phyloP scores from a whole-genome alignment of 768 basidiomycete species.

The Hygrocybe coccinea region DNA sequence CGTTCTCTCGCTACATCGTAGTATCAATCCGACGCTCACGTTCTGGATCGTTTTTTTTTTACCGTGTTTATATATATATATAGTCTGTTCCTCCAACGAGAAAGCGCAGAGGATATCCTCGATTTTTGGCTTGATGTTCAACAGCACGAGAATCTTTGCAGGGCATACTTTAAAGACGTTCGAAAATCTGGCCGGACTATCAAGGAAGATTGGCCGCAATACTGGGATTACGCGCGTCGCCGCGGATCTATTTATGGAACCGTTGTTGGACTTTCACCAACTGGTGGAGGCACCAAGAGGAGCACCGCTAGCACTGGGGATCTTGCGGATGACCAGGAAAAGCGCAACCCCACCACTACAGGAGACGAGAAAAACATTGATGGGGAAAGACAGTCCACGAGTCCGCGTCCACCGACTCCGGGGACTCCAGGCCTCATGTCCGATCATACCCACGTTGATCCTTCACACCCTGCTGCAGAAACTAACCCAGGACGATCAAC shows the following conservation, averaged over 20 bases:
- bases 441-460: slow-evolving; percentile 43
- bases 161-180: slow-evolving; percentile 98
- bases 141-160: slow-evolving; percentile 97
- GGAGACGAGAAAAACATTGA: slow-evolving; percentile 43
- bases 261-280: slow-evolving; percentile 70
- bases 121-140: slow-evolving; percentile 99
- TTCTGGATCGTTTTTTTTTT: slow-evolving; percentile 3
- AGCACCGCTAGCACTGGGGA: slow-evolving; percentile 81
- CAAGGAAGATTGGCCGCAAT: slow-evolving; percentile 98
- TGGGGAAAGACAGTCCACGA: slow-evolving; percentile 50
- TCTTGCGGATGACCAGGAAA: slow-evolving; percentile 64
- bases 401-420: slow-evolving; percentile 48
- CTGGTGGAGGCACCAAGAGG: slow-evolving; percentile 57
- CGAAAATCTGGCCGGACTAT: slow-evolving; percentile 90
- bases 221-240: slow-evolving; percentile 88
- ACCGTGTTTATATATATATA: slow-evolving; percentile 9
- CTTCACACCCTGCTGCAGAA: slow-evolving; percentile 43
- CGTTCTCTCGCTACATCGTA: slow-evolving; percentile 34
- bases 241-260: slow-evolving; percentile 92
- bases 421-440: slow-evolving; percentile 35
- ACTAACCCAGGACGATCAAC: slow-evolving; percentile 57
- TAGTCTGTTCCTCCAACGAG: slow-evolving; percentile 92
- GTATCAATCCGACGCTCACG: not conserved
- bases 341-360: slow-evolving; percentile 49
- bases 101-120: slow-evolving; percentile 91